phyloP scores from a whole-genome alignment of 495 filamentous ascomycete genomes.

The Articulospora tetracladia region DNA sequence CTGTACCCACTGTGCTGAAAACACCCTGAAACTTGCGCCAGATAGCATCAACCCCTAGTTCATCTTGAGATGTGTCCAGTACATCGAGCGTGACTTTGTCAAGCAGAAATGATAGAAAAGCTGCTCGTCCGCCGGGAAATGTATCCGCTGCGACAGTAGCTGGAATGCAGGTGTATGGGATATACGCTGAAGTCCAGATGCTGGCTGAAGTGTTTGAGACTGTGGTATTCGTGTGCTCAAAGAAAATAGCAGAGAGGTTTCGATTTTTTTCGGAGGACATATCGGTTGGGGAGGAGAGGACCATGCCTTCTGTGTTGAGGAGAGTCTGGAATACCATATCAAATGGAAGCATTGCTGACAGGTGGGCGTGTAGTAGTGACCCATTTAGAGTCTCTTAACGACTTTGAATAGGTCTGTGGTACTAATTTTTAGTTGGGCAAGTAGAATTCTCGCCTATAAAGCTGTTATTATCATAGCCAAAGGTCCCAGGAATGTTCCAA shows the following conservation, averaged over 20 bases:
- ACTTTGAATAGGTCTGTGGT: background rate
- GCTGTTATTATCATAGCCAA: background rate
- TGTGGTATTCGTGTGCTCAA: background rate
- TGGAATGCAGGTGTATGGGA: background rate
- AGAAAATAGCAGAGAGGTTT: background rate
- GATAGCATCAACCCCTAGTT: background rate
- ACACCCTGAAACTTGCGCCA: background rate
- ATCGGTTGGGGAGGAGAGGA: background rate
- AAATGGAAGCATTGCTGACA: background rate
- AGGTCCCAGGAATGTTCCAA: background rate
- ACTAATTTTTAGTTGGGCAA: background rate
- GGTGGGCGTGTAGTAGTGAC: background rate
- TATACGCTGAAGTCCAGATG: background rate
- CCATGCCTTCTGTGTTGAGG: background rate
- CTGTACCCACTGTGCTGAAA: slow-evolving; percentile 1
- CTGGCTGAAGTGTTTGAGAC: background rate
- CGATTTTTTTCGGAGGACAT: background rate
- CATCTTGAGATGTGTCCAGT: background rate
- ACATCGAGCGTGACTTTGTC: background rate
- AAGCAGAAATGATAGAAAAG: background rate
- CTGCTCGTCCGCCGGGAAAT: background rate
- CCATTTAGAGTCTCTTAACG: slow-evolving; percentile 2
- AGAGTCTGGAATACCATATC: background rate
- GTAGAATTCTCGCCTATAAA: background rate
- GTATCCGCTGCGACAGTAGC: background rate